These are phyloP conservation scores for Chloropicon primus DNA, from an alignment of 139 green algal genomes.

Conservation along the genomic window DNA sequence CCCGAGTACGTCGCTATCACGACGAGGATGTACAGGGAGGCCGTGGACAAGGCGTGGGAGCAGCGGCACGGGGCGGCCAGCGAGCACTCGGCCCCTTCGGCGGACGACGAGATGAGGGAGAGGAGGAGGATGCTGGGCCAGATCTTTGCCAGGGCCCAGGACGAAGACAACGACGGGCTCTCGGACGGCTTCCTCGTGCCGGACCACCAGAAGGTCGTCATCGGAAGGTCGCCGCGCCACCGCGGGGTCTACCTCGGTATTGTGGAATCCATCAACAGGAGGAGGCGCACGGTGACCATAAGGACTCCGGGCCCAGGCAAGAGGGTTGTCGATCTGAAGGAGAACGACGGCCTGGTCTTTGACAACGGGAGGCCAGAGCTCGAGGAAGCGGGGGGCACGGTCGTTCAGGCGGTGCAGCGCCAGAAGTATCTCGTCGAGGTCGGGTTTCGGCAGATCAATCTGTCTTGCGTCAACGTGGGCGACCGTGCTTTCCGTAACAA, in stretches of 20 bases:
- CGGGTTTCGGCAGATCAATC: background rate
- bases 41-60: slow-evolving; percentile 61
- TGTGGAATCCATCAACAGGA: slow-evolving; percentile 1
- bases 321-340: slow-evolving; percentile 26
- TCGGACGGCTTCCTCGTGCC: slow-evolving; percentile 28
- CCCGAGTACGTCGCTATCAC: slow-evolving; percentile 74
- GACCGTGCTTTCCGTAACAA: background rate
- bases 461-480: background rate
- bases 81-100: background rate
- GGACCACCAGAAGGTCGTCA: slow-evolving; percentile 58
- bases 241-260: slow-evolving; percentile 10
- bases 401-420: slow-evolving; percentile 25
- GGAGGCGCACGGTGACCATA: background rate
- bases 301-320: slow-evolving; percentile 9
- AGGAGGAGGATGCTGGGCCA: slow-evolving; percentile 24
- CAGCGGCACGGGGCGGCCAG: slow-evolving; percentile 9
- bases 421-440: background rate
- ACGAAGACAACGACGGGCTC: slow-evolving; percentile 39
- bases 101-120: slow-evolving; percentile 10
- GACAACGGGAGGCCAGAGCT: slow-evolving; percentile 40
- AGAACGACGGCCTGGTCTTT: slow-evolving; percentile 64
- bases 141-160: slow-evolving; percentile 69
- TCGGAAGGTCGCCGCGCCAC: slow-evolving; percentile 50
- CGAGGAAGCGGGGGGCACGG: slow-evolving; percentile 43
- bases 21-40: slow-evolving; percentile 33